These are phyloP conservation scores for Rhododendron molle DNA, from an alignment of 148 eudicot species.

Conservation along the genomic window DNA sequence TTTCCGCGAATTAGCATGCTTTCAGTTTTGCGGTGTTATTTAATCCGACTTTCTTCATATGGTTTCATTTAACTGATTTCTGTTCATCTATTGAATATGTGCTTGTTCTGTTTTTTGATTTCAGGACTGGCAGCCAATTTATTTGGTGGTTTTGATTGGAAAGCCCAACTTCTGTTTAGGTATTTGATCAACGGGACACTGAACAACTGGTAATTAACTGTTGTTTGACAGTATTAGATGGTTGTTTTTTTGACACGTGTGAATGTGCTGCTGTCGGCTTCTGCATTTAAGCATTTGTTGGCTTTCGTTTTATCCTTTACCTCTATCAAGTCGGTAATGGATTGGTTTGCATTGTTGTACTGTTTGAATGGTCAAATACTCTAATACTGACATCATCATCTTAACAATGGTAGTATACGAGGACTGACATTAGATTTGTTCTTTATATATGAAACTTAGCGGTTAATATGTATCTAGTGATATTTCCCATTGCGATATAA, in stretches of 20 bases:
- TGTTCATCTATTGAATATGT: neutral
- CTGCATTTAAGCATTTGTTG: neutral
- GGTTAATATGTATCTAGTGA: neutral
- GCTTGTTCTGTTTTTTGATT: neutral
- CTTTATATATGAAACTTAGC: neutral
- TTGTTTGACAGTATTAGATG: neutral
- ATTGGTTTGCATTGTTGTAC: slow-evolving; percentile 8
- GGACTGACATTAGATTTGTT: neutral
- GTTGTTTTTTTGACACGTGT: neutral
- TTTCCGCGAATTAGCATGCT: neutral
- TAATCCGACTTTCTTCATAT: neutral
- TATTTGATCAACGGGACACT: neutral
- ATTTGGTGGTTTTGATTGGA: neutral
- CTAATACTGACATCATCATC: neutral
- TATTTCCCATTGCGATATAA: too few species aligned
- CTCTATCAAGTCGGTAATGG: neutral
- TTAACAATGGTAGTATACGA: neutral
- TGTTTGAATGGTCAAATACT: neutral
- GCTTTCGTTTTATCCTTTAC: neutral
- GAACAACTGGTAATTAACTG: neutral
- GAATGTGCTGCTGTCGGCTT: neutral
- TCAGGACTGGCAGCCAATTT: neutral
- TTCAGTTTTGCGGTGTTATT: neutral
- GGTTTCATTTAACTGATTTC: slow-evolving; percentile 9
- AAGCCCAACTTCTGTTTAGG: neutral